Evolutionary conservation across 2,329 filamentous ascomycete species (phyloP).

Genomic region (Spiromastix sp.): DNA sequence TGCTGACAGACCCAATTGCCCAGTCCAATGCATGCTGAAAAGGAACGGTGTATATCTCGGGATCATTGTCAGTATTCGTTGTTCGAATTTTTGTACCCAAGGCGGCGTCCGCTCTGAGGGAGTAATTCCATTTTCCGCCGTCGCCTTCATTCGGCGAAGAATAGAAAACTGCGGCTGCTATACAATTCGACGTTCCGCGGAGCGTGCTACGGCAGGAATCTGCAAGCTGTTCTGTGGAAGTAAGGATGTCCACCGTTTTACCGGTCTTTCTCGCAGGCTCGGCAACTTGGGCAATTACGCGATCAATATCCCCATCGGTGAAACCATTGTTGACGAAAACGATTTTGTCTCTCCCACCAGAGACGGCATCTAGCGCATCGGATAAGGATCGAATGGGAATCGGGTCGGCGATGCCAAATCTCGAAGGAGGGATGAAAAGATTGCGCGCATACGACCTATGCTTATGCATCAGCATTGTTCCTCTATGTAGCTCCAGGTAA

Average conservation of each 20-base stretch:
- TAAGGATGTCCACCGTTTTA: background rate
- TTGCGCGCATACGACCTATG: constrained; percentile 62
- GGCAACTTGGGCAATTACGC: constrained; percentile 55
- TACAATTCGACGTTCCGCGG: constrained; percentile 60
- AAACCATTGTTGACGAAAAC: constrained; percentile 70
- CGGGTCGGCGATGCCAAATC: constrained; percentile 59
- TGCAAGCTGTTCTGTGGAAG: constrained; percentile 41
- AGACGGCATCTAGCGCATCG: constrained; percentile 50
- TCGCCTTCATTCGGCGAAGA: constrained; percentile 63
- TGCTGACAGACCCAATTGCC: constrained; percentile 53
- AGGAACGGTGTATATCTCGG: constrained; percentile 66
- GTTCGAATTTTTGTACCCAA: constrained; percentile 53
- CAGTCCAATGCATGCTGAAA: constrained; percentile 69
- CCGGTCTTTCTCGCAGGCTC: constrained; percentile 46
- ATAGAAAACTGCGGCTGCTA: constrained; percentile 62
- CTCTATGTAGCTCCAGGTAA: constrained; percentile 1
- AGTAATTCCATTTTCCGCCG: constrained; percentile 72
- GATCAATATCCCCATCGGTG: constrained; percentile 58
- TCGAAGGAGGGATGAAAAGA: constrained; percentile 67
- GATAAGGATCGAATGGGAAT: constrained; percentile 53
- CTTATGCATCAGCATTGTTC: constrained; percentile 16
- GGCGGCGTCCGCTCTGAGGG: constrained; percentile 63
- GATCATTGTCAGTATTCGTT: constrained; percentile 56
- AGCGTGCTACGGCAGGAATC: constrained; percentile 54
- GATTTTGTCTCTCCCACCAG: constrained; percentile 54